phyloP scores from a whole-genome alignment of 163 green algal genomes.

The Chlamydomonas reinhardtii region DNA sequence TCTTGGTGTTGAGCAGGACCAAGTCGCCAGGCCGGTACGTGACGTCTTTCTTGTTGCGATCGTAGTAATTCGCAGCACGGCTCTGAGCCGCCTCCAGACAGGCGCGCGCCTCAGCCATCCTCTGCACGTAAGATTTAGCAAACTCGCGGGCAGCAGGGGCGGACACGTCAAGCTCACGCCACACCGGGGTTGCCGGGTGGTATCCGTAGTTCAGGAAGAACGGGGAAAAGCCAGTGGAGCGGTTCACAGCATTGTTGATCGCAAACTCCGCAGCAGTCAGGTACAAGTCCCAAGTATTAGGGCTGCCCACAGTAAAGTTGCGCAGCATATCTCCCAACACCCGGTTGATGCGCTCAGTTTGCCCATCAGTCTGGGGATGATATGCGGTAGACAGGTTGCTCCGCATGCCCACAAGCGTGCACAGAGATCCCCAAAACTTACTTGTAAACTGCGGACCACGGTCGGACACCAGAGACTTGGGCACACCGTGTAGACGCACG shows the following conservation, averaged over 20 bases:
- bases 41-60: not conserved
- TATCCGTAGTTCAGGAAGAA: constrained; percentile 56
- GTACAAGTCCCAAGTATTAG: constrained; percentile 62
- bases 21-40: not conserved
- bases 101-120: not conserved
- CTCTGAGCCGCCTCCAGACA: not conserved
- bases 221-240: not conserved
- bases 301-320: constrained; percentile 28
- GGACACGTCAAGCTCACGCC: not conserved
- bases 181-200: constrained; percentile 19
- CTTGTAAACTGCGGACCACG: constrained; percentile 58
- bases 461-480: constrained; percentile 63
- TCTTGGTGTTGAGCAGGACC: not conserved
- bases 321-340: constrained; percentile 63
- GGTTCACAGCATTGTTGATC: constrained; percentile 38
- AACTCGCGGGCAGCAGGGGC: constrained; percentile 8
- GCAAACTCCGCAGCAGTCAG: constrained; percentile 45
- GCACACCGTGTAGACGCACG: constrained; percentile 62
- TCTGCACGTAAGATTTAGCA: not conserved
- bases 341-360: constrained; percentile 65
- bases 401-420: constrained; percentile 20
- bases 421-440: constrained; percentile 60
- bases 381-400: constrained; percentile 50
- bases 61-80: not conserved
- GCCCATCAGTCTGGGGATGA: constrained; percentile 68